Conservation (phyloP, 345 rosid genomes). For the Rubroshorea leprosula region DNA sequence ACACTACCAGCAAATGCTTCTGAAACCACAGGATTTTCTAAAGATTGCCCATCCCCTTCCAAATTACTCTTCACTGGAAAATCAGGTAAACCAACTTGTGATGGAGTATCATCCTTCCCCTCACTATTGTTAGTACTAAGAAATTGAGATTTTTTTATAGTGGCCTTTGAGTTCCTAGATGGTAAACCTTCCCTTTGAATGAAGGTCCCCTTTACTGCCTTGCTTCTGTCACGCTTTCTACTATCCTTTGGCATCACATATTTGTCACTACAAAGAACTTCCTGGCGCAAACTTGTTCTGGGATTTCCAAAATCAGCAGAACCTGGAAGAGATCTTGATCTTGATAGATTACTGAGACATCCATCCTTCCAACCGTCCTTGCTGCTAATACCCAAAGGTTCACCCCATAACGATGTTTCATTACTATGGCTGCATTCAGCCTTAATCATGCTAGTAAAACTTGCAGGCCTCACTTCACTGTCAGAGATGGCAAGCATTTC, state of each 20-base stretch:
- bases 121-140: neutral
- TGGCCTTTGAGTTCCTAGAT: slow-evolving; percentile 38
- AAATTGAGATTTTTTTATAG: slow-evolving; percentile 27
- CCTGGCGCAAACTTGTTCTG: slow-evolving; percentile 27
- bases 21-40: slow-evolving; percentile 33
- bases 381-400: slow-evolving; percentile 92
- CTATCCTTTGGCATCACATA: slow-evolving; percentile 42
- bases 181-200: slow-evolving; percentile 33
- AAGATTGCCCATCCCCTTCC: slow-evolving; percentile 23
- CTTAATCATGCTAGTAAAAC: slow-evolving; percentile 29
- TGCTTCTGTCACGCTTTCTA: slow-evolving; percentile 40
- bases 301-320: slow-evolving; percentile 41
- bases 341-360: slow-evolving; percentile 33
- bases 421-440: slow-evolving; percentile 27
- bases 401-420: slow-evolving; percentile 29
- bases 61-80: slow-evolving; percentile 24
- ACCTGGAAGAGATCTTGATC: slow-evolving; percentile 72
- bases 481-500: slow-evolving; percentile 92
- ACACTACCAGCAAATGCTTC: slow-evolving; percentile 28
- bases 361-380: slow-evolving; percentile 92
- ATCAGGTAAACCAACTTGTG: slow-evolving; percentile 31
- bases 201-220: slow-evolving; percentile 35
- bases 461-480: slow-evolving; percentile 36
- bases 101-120: slow-evolving; percentile 31
- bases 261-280: slow-evolving; percentile 36